phyloP scores from a whole-genome alignment of 2,329 filamentous ascomycete species.

The Albifimbria verrucaria region DNA sequence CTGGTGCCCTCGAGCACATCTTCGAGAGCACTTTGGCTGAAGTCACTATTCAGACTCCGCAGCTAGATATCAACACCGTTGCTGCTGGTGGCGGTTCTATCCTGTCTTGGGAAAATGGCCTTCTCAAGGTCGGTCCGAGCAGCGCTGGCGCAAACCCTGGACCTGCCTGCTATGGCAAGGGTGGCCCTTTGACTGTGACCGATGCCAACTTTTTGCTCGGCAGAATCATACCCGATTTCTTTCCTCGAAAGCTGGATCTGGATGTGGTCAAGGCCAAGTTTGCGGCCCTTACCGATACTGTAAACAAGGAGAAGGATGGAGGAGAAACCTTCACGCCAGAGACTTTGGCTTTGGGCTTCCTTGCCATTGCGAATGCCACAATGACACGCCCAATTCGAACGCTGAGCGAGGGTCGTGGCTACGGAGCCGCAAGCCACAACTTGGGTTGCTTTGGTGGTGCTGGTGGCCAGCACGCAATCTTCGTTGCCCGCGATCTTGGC shows the following conservation, averaged over 20 bases:
- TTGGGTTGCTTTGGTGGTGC: conserved; percentile 29
- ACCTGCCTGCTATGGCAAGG: conserved; percentile 69
- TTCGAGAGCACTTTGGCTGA: conserved; percentile 70
- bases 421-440: conserved; percentile 19
- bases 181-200: conserved; percentile 67
- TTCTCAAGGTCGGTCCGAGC: conserved; percentile 69
- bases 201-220: conserved; percentile 70
- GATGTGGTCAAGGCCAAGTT: conserved; percentile 38
- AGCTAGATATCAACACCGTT: conserved; percentile 74
- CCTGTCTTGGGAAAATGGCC: conserved; percentile 65
- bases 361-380: conserved; percentile 70
- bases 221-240: conserved; percentile 56
- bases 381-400: conserved; percentile 67
- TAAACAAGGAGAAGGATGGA: conserved; percentile 20
- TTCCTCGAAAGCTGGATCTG: conserved; percentile 47
- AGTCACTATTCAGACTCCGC: conserved; percentile 67
- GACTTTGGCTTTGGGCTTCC: conserved; percentile 62
- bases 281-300: conserved; percentile 28
- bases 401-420: conserved; percentile 24
- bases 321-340: conserved; percentile 15
- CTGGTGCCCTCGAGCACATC: conserved; percentile 67
- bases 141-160: conserved; percentile 71
- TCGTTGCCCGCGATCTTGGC: conserved; percentile 38
- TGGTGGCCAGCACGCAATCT: conserved; percentile 42
- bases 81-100: conserved; percentile 47